Evolutionary conservation across 805 yeast genomes (phyloP).

Genomic region (Tetrapisispora fleetii): DNA sequence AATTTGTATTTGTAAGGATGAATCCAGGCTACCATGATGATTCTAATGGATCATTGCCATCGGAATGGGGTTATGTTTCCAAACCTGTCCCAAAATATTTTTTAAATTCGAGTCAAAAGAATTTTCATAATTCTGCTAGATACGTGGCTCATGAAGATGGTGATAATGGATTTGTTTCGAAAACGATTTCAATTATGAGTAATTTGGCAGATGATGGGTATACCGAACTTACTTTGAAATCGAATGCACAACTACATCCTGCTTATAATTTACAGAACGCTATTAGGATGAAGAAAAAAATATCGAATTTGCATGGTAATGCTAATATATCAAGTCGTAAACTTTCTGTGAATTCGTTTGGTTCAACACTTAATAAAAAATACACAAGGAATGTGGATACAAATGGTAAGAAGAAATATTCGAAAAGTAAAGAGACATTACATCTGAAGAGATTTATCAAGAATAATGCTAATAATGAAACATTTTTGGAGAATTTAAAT

Average conservation of each 20-base stretch:
- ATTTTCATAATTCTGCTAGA: slow-evolving; percentile 11
- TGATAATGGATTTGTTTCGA: background rate
- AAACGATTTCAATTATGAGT: background rate
- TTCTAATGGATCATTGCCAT: background rate
- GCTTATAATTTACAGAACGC: slow-evolving; percentile 21
- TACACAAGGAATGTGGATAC: background rate
- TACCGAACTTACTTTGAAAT: slow-evolving; percentile 2
- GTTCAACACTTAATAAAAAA: background rate
- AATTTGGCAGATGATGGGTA: background rate
- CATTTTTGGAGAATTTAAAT: background rate
- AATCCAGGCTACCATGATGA: background rate
- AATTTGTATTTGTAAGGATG: too few relatives aligned
- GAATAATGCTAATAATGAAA: slow-evolving; percentile 22
- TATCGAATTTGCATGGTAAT: background rate
- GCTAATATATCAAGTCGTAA: background rate
- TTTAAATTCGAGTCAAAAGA: background rate
- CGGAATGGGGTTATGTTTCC: background rate
- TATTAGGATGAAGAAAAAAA: slow-evolving; percentile 14
- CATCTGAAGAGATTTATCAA: slow-evolving; percentile 44
- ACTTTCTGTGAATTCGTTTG: background rate
- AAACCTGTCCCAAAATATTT: background rate
- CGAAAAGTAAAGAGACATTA: slow-evolving; percentile 14
- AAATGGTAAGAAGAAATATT: slow-evolving; percentile 2
- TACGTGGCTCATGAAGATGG: background rate
- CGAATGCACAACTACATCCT: slow-evolving; percentile 14